Evolutionary conservation across 768 basidiomycete genomes (phyloP).

Genomic region (Phaffia tasmanica): DNA sequence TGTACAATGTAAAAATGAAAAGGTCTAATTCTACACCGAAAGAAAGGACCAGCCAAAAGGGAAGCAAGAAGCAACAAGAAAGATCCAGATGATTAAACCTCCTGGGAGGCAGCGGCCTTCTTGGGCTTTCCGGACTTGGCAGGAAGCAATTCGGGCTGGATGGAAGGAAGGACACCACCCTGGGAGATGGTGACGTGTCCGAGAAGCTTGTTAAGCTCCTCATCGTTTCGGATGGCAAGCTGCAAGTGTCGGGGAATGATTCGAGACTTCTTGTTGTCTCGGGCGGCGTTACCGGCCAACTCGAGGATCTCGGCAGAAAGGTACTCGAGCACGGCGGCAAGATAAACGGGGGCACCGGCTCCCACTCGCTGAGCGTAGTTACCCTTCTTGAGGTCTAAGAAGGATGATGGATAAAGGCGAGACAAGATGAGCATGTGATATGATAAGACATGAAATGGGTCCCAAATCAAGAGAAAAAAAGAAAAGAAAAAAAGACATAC

Average conservation of each 20-base stretch:
- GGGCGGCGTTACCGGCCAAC: constrained; percentile 91
- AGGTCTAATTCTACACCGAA: too few species aligned
- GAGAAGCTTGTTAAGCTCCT: constrained; percentile 59
- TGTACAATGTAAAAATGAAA: too few species aligned
- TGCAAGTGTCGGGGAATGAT: constrained; percentile 80
- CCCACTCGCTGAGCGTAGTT: constrained; percentile 82
- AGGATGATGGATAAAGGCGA: too few species aligned
- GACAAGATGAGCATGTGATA: too few species aligned
- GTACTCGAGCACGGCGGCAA: constrained; percentile 40
- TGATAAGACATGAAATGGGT: neutral
- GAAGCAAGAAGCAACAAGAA: neutral
- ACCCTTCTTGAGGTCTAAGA: constrained; percentile 53
- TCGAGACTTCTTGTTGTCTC: constrained; percentile 90
- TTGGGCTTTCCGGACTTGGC: constrained; percentile 43
- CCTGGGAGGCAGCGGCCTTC: constrained; percentile 35
- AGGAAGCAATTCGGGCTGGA: constrained; percentile 54
- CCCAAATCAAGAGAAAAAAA: neutral
- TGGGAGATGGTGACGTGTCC: constrained; percentile 81
- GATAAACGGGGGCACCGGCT: constrained; percentile 57
- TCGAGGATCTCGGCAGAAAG: constrained; percentile 93
- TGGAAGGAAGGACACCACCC: constrained; percentile 68
- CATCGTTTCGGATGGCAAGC: constrained; percentile 50
- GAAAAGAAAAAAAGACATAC: constrained; percentile 41
- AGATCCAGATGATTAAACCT: constrained; percentile 31
- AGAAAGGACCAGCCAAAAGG: too few species aligned